Percentiles rank a stretch among this genome's conserved stretches.
These are phyloP conservation scores for Ceriops decandra DNA, from an alignment of 345 rosid genomes.

Conservation along the genomic window DNA sequence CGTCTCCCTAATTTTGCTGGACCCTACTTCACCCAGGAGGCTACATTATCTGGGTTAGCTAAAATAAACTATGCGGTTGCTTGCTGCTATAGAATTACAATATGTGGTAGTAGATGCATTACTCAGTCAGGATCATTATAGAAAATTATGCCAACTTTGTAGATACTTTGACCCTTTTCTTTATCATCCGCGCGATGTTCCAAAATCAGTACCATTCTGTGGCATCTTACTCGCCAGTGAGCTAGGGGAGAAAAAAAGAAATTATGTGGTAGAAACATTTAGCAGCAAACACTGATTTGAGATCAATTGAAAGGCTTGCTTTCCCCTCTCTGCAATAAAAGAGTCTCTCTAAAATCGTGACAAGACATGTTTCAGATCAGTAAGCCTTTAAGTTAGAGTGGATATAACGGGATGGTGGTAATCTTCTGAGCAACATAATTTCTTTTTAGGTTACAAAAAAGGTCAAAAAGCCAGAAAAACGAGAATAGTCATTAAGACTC, in stretches of 20 bases:
- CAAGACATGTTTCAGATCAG: no score
- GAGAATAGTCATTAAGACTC: no score
- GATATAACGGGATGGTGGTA: no score
- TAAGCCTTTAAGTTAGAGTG: no score
- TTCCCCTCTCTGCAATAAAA: no score
- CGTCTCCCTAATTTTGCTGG: slow-evolving; percentile 26
- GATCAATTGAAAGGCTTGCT: no score
- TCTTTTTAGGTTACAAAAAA: no score
- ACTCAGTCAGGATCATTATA: neutral
- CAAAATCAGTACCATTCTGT: slow-evolving; percentile 6
- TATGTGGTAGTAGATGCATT: neutral
- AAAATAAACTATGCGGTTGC: neutral
- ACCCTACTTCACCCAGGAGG: slow-evolving; percentile 15
- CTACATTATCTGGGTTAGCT: neutral
- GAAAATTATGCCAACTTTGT: slow-evolving; percentile 10
- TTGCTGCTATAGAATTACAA: neutral
- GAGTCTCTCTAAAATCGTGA: no score
- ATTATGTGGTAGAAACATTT: no score
- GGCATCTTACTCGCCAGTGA: neutral
- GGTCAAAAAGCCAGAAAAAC: no score
- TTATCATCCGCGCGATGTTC: neutral
- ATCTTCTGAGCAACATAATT: no score
- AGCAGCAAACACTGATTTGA: no score
- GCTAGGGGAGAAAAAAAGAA: neutral
- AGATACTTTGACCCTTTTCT: slow-evolving; percentile 4